Evolutionary conservation across 768 basidiomycete species (phyloP).

Genomic region (Lyophyllum semitale): DNA sequence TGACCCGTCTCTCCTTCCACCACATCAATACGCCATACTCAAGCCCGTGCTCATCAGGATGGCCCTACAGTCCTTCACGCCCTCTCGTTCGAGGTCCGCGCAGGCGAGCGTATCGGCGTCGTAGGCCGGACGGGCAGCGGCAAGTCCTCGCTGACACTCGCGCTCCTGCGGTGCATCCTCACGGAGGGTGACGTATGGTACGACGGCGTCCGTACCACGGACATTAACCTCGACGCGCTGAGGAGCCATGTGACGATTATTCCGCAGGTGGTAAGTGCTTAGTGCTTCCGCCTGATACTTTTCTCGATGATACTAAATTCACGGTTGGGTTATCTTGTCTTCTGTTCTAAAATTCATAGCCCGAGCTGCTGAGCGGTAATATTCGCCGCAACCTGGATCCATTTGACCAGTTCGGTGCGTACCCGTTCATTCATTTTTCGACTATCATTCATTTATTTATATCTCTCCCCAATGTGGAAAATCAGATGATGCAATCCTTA

Average conservation of each 20-base stretch:
- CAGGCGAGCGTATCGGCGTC: constrained; percentile 59
- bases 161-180: constrained; percentile 55
- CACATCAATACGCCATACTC: background rate
- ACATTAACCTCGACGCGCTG: constrained; percentile 54
- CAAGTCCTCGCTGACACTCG: constrained; percentile 55
- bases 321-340: too few relatives aligned
- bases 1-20: too few relatives aligned
- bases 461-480: background rate
- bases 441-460: background rate
- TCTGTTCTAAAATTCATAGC: constrained; percentile 21
- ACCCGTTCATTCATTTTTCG: background rate
- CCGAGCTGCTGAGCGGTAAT: constrained; percentile 58
- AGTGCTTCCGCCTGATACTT: background rate
- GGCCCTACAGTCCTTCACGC: constrained; percentile 27
- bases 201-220: constrained; percentile 48
- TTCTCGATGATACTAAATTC: background rate
- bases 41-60: background rate
- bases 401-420: constrained; percentile 47
- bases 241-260: constrained; percentile 61
- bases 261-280: constrained; percentile 40
- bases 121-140: constrained; percentile 18
- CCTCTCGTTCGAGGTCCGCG: constrained; percentile 47
- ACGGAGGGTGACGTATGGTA: constrained; percentile 57
- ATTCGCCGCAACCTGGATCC: constrained; percentile 67
- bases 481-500: constrained; percentile 40